A percentile compares a stretch with the other conserved stretches of the same genome.
Conservation (phyloP, 352 stramenopile species). For the Phytophthora cactorum region DNA sequence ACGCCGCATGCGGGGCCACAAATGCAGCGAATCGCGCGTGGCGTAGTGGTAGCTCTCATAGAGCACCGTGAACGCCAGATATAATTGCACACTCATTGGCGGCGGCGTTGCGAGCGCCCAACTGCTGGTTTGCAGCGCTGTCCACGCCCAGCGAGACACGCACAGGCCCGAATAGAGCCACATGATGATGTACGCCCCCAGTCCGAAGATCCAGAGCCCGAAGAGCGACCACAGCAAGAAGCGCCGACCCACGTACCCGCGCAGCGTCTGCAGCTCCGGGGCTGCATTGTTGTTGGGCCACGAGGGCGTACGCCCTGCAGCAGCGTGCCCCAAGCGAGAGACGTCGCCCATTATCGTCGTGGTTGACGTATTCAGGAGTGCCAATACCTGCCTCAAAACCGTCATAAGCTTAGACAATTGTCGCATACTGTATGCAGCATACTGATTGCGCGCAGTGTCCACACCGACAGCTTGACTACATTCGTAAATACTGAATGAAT, state of each 20-base stretch:
- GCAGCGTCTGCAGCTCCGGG: slow-evolving; percentile 24
- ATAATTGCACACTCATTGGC: slow-evolving; percentile 29
- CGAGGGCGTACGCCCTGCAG: slow-evolving; percentile 5
- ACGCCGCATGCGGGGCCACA: slow-evolving; percentile 52
- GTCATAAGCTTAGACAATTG: neutral
- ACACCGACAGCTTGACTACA: neutral
- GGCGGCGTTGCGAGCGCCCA: slow-evolving; percentile 14
- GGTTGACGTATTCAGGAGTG: neutral
- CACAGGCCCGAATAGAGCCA: slow-evolving; percentile 28
- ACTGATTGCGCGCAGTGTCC: neutral
- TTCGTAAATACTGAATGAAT: too few relatives aligned
- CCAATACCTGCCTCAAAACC: neutral
- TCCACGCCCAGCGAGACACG: slow-evolving; percentile 11
- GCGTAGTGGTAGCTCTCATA: slow-evolving; percentile 56
- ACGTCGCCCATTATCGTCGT: slow-evolving; percentile 6
- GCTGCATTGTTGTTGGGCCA: slow-evolving; percentile 39
- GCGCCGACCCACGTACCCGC: slow-evolving; percentile 18
- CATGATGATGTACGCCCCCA: slow-evolving; percentile 27
- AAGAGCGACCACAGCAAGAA: slow-evolving; percentile 35
- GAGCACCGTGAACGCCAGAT: slow-evolving; percentile 39
- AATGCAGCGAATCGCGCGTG: slow-evolving; percentile 30
- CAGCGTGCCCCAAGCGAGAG: slow-evolving; percentile 11
- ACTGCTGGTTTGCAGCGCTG: slow-evolving; percentile 9
- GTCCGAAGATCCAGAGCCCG: slow-evolving; percentile 34
- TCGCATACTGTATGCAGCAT: neutral